Percentiles rank a stretch among this genome's conserved stretches.
Conservation (phyloP, 306 rosid genomes). For the Abrus pulchellus region DNA sequence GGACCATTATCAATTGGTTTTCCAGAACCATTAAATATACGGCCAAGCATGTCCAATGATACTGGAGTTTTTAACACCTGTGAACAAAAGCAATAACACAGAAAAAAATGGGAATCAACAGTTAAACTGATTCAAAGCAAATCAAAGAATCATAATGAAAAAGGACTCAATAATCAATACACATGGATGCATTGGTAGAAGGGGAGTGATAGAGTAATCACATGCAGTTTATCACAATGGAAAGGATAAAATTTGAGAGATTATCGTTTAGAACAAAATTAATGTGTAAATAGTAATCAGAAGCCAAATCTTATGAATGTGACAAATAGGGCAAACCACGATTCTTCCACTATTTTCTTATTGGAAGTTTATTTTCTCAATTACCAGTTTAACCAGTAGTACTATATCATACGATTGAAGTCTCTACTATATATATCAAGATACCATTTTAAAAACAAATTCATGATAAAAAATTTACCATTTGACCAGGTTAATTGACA, state of each 20-base stretch:
- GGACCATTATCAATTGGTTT: constrained; percentile 99
- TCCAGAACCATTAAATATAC: constrained; percentile 97
- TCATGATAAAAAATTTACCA: background rate
- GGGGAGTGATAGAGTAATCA: constrained; percentile 5
- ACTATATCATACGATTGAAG: background rate
- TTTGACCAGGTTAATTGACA: constrained; percentile 13
- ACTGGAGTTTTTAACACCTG: constrained; percentile 99
- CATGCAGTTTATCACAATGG: constrained; percentile 44
- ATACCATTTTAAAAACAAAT: constrained; percentile 23
- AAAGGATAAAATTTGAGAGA: constrained; percentile 12
- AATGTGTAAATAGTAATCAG: constrained; percentile 1
- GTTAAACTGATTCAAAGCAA: constrained; percentile 33
- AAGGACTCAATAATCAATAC: constrained; percentile 1
- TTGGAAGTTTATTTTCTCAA: constrained; percentile 18
- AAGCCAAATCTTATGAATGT: constrained; percentile 1
- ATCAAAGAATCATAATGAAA: constrained; percentile 35
- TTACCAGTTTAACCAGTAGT: background rate
- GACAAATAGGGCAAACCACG: background rate
- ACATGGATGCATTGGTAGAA: constrained; percentile 6
- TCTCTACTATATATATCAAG: constrained; percentile 5
- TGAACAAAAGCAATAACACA: constrained; percentile 27
- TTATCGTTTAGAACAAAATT: constrained; percentile 28
- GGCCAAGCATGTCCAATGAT: constrained; percentile 97
- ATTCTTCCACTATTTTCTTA: constrained; percentile 31
- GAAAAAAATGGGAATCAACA: constrained; percentile 45